Evolutionary conservation across 805 yeast species (phyloP).

Genomic region (Yarrowia sp.): DNA sequence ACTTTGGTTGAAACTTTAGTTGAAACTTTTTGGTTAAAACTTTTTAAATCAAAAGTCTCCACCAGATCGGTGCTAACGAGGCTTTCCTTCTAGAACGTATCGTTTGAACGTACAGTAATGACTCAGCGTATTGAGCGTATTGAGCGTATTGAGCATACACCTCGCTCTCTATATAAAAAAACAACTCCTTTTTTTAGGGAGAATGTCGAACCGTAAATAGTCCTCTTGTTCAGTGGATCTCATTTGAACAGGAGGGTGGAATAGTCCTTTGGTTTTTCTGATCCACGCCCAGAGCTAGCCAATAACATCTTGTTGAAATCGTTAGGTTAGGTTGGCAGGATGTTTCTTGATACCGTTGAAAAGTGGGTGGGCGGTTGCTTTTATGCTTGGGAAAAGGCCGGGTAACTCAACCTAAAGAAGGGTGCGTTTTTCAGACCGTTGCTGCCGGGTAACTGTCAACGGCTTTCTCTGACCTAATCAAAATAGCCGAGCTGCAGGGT

Average conservation of each 20-base stretch:
- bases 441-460: background rate
- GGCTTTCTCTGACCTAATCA: background rate
- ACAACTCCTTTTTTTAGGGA: background rate
- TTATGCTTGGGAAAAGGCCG: constrained; percentile 14
- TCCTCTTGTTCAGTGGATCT: constrained; percentile 23
- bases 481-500: too few relatives aligned
- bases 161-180: background rate
- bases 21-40: too few relatives aligned
- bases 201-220: constrained; percentile 22
- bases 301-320: constrained; percentile 22
- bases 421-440: background rate
- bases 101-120: too few relatives aligned
- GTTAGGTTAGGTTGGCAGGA: constrained; percentile 24
- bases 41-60: too few relatives aligned
- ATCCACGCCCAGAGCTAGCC: constrained; percentile 24
- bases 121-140: too few relatives aligned
- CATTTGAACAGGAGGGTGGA: constrained; percentile 19
- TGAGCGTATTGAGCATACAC: too few relatives aligned
- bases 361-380: constrained; percentile 2
- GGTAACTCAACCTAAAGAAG: background rate
- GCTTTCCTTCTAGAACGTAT: too few relatives aligned
- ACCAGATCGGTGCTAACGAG: too few relatives aligned
- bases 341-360: constrained; percentile 11
- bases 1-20: too few relatives aligned
- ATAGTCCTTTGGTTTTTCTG: constrained; percentile 18